Base-by-base conservation (phyloP, 2,329 filamentous ascomycete species). In the Biscogniauxia marginata region DNA sequence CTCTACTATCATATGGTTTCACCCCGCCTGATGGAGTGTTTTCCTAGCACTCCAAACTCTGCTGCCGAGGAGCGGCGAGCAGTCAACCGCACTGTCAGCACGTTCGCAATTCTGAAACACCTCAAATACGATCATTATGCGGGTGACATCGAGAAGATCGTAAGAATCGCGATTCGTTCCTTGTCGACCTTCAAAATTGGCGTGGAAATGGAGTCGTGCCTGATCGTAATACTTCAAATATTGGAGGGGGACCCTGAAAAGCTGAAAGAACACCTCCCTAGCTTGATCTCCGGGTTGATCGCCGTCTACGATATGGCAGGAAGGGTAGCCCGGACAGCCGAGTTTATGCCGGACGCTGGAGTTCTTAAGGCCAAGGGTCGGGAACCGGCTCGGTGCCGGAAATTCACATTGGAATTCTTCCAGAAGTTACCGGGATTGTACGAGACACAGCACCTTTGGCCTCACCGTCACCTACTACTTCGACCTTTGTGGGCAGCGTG, bases 101-200 rank as follows among this genome's bases (percentile, higher is more conserved):
- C 79, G 5, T 72, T 86, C 4, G 71, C 78, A 0, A 73, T 82
- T 48, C 70, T 83, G 7, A 77, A 75, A 57, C 76, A 83, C 64
- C 75, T 84, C 55, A 70, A 70, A 18, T 82, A 79, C 52, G 66
- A 74, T 1, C 75, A 83, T 18, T 85, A 83, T 65, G 75, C 82
- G 46, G 75, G 78, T 16, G 82, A 85, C 49, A 70, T 76, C 0
- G 73, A 73, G 3, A 67, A 70, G 25, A 72, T 85, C 5, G 69
- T 83, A 3, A 76, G 79, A 7, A 71, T 84, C 16, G 74, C 79
- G 5, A 77, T 85, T 25, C 75, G 75, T 0, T 74, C 77, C 0
- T 70, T 82, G 5, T 74, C 75, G 53, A 78, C 71, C 18, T 70
- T 77, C 7, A 71, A 73, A 3, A 58, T 70, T 11, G 74, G 74